Base-by-base conservation (phyloP, 2,329 filamentous ascomycete genomes). In the Aspergillus novofumigatus region DNA sequence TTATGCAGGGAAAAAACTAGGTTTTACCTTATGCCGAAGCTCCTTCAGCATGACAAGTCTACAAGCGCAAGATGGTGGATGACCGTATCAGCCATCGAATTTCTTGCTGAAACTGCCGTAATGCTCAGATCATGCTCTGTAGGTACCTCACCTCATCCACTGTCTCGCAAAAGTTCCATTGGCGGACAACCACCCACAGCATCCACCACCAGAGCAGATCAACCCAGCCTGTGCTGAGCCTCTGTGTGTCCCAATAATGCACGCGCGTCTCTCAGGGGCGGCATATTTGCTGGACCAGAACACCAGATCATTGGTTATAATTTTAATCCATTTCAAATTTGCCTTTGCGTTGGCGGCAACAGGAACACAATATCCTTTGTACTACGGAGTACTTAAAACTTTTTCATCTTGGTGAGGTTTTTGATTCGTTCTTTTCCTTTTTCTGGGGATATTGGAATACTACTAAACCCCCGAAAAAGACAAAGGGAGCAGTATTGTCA, bases 181-280 rank as follows among this genome's bases (percentile, higher is more conserved):
- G 14, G 32, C 14, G 32, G 14, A 38, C 32, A 38, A 38, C 32
- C 32, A 38, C 32, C 32, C 32, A 38, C 14, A 3, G 14, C 29
- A 14, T 14, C 28, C 28, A 29, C 14, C 14, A 17, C 32, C 32
- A 17, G 32, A 38, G 32, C 32, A 14, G 32, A 38, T 45, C 42
- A 20, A 45, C 42, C n/a, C n/a, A 20, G n/a, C 41, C 41, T 20
- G 42, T 45, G 21, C n/a, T 50, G 48, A 50, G 10, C 25, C n/a
- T 32, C 14, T 51, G 44, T 42, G 32, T 35, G 32, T 28, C 23
- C 45, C 41, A 52, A 41, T 55, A 45, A 54, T 55, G 62, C 62
- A 65, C 62, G 57, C 63, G 63, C 60, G 63, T 61, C 63, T 51
- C 58, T 62, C 61, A 62, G 63, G 63, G 62, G 62, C n/a, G 42